Evolutionary conservation across 1,284 basidiomycete species (phyloP).

Genomic region (Cryptococcus wingfieldii): DNA sequence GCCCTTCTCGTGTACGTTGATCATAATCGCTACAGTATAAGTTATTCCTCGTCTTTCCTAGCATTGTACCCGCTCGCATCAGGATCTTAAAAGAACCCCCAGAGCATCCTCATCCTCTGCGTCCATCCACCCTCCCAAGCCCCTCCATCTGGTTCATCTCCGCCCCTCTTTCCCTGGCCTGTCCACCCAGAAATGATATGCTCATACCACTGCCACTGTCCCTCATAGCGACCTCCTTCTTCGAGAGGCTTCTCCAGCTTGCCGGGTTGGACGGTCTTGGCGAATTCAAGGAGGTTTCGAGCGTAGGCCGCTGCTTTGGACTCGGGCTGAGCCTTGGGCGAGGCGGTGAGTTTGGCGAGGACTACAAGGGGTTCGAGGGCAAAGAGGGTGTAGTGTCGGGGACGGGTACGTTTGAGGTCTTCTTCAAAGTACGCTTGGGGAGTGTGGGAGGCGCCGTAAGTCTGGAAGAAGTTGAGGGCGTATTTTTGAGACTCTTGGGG

Average conservation of each 20-base stretch:
- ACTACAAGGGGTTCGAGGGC: slow-evolving; percentile 32
- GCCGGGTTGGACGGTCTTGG: slow-evolving; percentile 14
- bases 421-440: slow-evolving; percentile 18
- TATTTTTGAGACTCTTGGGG: slow-evolving; percentile 8
- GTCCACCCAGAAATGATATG: slow-evolving; percentile 23
- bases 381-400: slow-evolving; percentile 34
- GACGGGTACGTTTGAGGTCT: slow-evolving; percentile 23
- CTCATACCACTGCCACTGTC: slow-evolving; percentile 27
- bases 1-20: too few relatives aligned
- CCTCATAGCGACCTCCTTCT: slow-evolving; percentile 18
- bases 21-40: too few relatives aligned
- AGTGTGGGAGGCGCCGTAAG: slow-evolving; percentile 7
- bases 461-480: slow-evolving; percentile 5
- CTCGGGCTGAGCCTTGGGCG: background rate
- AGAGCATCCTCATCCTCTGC: slow-evolving; percentile 22
- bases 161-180: slow-evolving; percentile 1
- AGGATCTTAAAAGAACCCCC: slow-evolving; percentile 17
- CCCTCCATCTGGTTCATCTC: slow-evolving; percentile 21
- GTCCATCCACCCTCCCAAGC: slow-evolving; percentile 35
- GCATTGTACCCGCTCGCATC: too few relatives aligned
- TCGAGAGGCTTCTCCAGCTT: slow-evolving; percentile 27
- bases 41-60: too few relatives aligned
- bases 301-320: slow-evolving; percentile 12
- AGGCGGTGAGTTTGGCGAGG: slow-evolving; percentile 14
- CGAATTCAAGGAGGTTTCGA: slow-evolving; percentile 14